Percentiles rank a stretch among this genome's conserved stretches.
These are phyloP conservation scores for Fusarium oxysporum DNA, from an alignment of 2,329 filamentous ascomycete species.

Conservation along the genomic window DNA sequence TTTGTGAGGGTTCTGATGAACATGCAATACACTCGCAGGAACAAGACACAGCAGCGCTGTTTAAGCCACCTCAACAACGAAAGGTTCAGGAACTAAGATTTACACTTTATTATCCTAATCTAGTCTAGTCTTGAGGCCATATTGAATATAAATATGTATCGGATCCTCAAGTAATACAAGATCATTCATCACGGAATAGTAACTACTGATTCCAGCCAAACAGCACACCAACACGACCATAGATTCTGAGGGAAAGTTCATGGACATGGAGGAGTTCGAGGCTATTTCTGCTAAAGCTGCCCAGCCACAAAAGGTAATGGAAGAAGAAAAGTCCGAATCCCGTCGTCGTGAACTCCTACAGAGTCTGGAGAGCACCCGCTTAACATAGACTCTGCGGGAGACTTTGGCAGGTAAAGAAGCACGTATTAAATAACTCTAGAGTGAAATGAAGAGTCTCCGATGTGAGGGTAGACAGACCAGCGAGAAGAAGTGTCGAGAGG, in stretches of 20 bases:
- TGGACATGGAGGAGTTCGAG: accelerated
- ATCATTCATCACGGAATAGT: too few relatives aligned
- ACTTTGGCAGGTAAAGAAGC: too few relatives aligned
- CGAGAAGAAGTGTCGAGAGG: not conserved
- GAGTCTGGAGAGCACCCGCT: too few relatives aligned
- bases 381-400: too few relatives aligned
- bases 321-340: not conserved
- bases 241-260: accelerated
- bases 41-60: not conserved
- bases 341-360: not conserved
- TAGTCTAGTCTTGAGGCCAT: accelerated
- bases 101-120: accelerated
- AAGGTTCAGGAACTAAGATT: not conserved
- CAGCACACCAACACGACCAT: too few relatives aligned
- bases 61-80: not conserved
- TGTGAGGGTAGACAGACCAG: too few relatives aligned
- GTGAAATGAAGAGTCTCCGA: not conserved
- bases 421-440: too few relatives aligned
- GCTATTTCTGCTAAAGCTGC: not conserved
- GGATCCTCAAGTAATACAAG: not conserved
- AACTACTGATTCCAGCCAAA: too few relatives aligned
- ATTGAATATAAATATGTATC: too few relatives aligned
- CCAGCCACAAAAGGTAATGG: accelerated
- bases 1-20: not conserved
- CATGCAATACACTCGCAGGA: not conserved